These are phyloP conservation scores for Kwoniella europaea DNA, from an alignment of 768 basidiomycete genomes.

Conservation along the genomic window DNA sequence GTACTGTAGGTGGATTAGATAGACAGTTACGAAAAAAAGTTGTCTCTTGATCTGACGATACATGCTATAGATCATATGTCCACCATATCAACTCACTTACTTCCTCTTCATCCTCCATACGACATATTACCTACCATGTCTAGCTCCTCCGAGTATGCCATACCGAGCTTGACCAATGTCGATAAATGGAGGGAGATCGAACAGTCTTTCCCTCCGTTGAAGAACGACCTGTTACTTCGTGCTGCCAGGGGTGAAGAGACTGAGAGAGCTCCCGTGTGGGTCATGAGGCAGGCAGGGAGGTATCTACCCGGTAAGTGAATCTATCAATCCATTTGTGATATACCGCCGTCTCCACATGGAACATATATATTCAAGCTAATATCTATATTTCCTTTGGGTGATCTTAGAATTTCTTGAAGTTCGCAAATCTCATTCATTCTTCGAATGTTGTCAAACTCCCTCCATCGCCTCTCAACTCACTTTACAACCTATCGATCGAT, in stretches of 20 bases:
- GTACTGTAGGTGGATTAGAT: too few relatives aligned
- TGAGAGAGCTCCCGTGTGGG: conserved; percentile 94
- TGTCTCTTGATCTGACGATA: not conserved
- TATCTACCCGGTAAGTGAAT: conserved; percentile 73
- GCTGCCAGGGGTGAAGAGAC: conserved; percentile 85
- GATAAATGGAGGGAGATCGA: conserved; percentile 36
- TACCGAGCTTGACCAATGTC: conserved; percentile 11
- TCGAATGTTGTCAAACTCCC: conserved; percentile 93
- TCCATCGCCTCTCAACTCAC: conserved; percentile 85
- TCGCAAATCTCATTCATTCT: conserved; percentile 86
- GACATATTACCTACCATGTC: conserved; percentile 18
- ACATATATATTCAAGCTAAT: not conserved
- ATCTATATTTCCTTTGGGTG: not conserved
- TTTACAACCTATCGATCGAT: conserved; percentile 89
- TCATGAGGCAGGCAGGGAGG: conserved; percentile 95
- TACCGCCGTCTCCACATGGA: too few relatives aligned
- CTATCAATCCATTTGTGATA: not conserved
- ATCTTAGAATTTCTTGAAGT: conserved; percentile 81
- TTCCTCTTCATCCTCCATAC: conserved; percentile 18
- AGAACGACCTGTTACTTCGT: conserved; percentile 86
- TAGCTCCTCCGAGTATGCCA: not conserved
- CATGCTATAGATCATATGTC: not conserved
- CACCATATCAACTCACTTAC: not conserved
- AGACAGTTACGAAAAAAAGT: too few relatives aligned
- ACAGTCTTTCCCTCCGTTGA: conserved; percentile 60